phyloP scores from a whole-genome alignment of 352 stramenopile species.

The Globisporangium cystogenes region DNA sequence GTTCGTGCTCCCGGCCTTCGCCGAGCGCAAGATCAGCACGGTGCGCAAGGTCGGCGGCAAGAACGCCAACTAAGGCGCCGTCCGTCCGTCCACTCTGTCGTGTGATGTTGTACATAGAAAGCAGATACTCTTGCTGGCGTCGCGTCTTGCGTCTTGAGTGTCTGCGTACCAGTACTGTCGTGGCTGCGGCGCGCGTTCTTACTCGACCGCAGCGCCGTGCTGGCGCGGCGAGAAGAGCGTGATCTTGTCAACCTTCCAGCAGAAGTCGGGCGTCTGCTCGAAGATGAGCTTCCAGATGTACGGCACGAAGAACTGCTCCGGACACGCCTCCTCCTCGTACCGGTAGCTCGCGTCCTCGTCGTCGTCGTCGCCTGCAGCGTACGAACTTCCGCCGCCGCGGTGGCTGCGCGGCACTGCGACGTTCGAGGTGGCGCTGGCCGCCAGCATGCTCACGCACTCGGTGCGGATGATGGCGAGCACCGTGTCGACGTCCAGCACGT shows the following conservation, averaged over 20 bases:
- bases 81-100: no score
- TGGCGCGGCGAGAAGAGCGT: constrained; percentile 58
- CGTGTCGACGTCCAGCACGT: constrained; percentile 56
- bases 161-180: no score
- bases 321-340: constrained; percentile 68
- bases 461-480: constrained; percentile 62
- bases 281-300: constrained; percentile 76
- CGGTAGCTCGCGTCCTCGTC: constrained; percentile 69
- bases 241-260: constrained; percentile 78
- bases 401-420: background rate
- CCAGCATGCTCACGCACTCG: constrained; percentile 65
- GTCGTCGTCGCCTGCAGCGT: constrained; percentile 9
- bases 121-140: background rate
- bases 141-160: no score
- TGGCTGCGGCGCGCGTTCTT: no score
- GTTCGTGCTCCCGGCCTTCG: constrained; percentile 97
- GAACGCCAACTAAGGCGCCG: constrained; percentile 9
- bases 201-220: background rate
- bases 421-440: constrained; percentile 29
- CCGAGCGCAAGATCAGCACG: constrained; percentile 73
- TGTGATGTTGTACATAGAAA: constrained; percentile 1
- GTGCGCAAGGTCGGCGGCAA: constrained; percentile 51
- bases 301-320: constrained; percentile 75
- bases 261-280: constrained; percentile 71
- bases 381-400: background rate